phyloP scores from a whole-genome alignment of 1,284 basidiomycete species.

The Boletus holoroseus region DNA sequence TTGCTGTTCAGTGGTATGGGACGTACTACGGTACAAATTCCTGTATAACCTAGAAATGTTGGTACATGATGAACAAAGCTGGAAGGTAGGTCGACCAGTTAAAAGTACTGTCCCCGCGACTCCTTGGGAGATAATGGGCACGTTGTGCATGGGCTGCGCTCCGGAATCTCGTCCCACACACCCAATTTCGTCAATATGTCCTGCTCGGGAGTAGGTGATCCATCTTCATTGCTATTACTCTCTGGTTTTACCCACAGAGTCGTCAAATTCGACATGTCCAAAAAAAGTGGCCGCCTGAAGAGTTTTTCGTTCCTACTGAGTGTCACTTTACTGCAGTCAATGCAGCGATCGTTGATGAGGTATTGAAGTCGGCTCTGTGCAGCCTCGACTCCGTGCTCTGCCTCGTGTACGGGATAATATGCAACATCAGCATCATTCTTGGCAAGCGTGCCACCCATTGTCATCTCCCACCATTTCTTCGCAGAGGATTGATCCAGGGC shows the following conservation, averaged over 20 bases:
- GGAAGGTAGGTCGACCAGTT: background rate
- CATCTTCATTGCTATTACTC: background rate
- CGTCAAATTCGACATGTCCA: conserved; percentile 18
- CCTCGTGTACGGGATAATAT: conserved; percentile 4
- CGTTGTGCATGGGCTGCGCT: background rate
- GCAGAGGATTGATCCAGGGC: conserved; percentile 12
- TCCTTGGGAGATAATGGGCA: background rate
- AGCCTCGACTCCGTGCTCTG: background rate
- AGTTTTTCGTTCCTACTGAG: conserved; percentile 11
- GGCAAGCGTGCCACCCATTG: background rate
- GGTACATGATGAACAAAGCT: background rate
- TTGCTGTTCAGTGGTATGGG: background rate
- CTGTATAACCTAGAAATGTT: background rate
- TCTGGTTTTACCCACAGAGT: conserved; percentile 12
- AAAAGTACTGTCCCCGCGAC: background rate
- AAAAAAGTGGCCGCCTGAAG: conserved; percentile 12
- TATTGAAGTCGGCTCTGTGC: conserved; percentile 6
- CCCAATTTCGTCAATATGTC: conserved; percentile 19
- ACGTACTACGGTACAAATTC: background rate
- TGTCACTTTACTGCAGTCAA: conserved; percentile 18
- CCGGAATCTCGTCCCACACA: conserved; percentile 17
- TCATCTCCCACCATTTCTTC: conserved; percentile 20
- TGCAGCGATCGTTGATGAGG: conserved; percentile 22
- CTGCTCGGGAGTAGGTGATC: background rate
- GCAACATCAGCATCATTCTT: conserved; percentile 13